Evolutionary conservation across 768 basidiomycete genomes (phyloP).

Genomic region (Hortiboletus campestris): DNA sequence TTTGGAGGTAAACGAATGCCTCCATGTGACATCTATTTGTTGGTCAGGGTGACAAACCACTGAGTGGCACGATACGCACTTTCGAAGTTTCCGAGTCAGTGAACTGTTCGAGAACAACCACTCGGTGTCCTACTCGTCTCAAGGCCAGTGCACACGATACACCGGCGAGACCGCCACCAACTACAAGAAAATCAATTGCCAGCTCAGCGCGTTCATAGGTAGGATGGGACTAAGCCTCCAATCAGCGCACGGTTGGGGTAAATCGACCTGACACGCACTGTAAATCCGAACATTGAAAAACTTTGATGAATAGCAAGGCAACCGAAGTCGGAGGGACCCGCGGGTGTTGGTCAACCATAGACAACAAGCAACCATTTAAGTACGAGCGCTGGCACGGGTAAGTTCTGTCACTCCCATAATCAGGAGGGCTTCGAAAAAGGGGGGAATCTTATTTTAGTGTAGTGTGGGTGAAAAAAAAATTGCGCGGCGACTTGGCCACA

Average conservation of each 20-base stretch:
- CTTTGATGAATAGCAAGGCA: background rate
- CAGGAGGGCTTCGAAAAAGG: constrained; percentile 9
- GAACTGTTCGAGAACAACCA: constrained; percentile 53
- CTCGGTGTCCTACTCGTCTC: constrained; percentile 55
- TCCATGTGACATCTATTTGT: constrained; percentile 30
- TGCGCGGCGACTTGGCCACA: constrained; percentile 6
- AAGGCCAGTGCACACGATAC: constrained; percentile 55
- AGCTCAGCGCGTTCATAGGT: constrained; percentile 13
- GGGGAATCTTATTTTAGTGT: constrained; percentile 6
- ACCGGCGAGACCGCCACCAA: constrained; percentile 56
- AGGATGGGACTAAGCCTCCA: constrained; percentile 10
- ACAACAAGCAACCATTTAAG: constrained; percentile 8
- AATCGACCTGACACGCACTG: constrained; percentile 6
- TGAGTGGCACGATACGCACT: constrained; percentile 21
- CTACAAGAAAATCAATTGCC: constrained; percentile 40
- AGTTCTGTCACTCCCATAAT: constrained; percentile 21
- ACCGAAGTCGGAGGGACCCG: background rate
- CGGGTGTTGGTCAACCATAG: background rate
- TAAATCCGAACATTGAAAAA: constrained; percentile 11
- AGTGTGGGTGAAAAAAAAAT: constrained; percentile 7
- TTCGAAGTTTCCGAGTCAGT: constrained; percentile 38
- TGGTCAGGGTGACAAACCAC: background rate
- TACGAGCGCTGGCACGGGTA: constrained; percentile 14
- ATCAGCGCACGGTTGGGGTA: background rate
- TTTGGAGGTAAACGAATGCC: constrained; percentile 57